These are phyloP conservation scores for Neofusicoccum cordaticola DNA, from an alignment of 2,329 filamentous ascomycete species.

Conservation along the genomic window DNA sequence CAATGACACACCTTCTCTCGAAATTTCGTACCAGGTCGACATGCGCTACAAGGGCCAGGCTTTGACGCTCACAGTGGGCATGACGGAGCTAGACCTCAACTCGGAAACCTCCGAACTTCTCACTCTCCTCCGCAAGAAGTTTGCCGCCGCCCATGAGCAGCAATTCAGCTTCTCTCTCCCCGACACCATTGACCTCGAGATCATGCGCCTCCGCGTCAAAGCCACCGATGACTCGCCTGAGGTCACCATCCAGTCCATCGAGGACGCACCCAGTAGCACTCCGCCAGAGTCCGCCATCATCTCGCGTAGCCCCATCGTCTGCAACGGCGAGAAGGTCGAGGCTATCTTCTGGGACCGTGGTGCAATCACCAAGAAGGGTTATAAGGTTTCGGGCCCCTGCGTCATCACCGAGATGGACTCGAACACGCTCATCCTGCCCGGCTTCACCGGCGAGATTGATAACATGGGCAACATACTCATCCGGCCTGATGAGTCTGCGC, in stretches of 20 bases:
- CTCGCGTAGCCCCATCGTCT: slow-evolving; percentile 38
- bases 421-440: slow-evolving; percentile 51
- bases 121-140: slow-evolving; percentile 36
- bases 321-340: slow-evolving; percentile 40
- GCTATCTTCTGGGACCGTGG: slow-evolving; percentile 47
- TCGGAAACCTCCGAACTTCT: slow-evolving; percentile 30
- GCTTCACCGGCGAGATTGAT: slow-evolving; percentile 47
- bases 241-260: slow-evolving; percentile 37
- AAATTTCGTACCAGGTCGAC: slow-evolving; percentile 43
- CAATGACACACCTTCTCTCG: slow-evolving; percentile 30
- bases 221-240: slow-evolving; percentile 43
- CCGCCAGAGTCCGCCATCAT: slow-evolving; percentile 39
- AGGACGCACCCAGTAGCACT: slow-evolving; percentile 25
- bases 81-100: slow-evolving; percentile 20
- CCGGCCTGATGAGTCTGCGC: slow-evolving; percentile 31
- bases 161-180: slow-evolving; percentile 46
- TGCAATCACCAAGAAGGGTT: slow-evolving; percentile 40
- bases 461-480: slow-evolving; percentile 51
- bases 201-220: slow-evolving; percentile 48
- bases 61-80: slow-evolving; percentile 35
- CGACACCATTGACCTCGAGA: slow-evolving; percentile 45
- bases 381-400: slow-evolving; percentile 44
- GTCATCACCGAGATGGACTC: slow-evolving; percentile 53
- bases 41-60: slow-evolving; percentile 50
- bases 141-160: slow-evolving; percentile 44